Percentiles rank a stretch among this genome's conserved stretches.
phyloP scores from a whole-genome alignment of 2,329 filamentous ascomycete species.

The Sclerotiophoma versabilis region DNA sequence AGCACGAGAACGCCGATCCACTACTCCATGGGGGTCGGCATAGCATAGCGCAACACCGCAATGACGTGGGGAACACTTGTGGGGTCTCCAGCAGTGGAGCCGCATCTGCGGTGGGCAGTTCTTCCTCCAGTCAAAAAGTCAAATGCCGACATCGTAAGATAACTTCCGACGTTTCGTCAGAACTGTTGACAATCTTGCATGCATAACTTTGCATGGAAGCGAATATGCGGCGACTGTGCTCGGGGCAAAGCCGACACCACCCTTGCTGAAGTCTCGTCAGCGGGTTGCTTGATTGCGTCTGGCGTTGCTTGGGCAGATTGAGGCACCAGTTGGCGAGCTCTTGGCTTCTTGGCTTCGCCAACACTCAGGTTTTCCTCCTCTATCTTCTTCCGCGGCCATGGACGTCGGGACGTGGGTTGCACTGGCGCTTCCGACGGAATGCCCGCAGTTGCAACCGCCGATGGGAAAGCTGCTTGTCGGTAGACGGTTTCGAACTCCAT shows the following conservation, averaged over 20 bases:
- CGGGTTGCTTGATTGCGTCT: slow-evolving; percentile 9
- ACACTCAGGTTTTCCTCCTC: background rate
- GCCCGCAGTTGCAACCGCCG: background rate
- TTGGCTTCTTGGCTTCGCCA: slow-evolving; percentile 6
- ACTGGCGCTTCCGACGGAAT: background rate
- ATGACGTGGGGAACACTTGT: slow-evolving; percentile 26
- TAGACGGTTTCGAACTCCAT: background rate
- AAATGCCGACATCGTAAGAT: slow-evolving; percentile 20
- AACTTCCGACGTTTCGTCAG: slow-evolving; percentile 1
- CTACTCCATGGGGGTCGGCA: slow-evolving; percentile 19
- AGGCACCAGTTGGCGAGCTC: background rate
- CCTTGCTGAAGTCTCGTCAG: background rate
- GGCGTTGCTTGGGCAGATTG: slow-evolving; percentile 11
- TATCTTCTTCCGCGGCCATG: background rate
- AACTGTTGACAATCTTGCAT: slow-evolving; percentile 8
- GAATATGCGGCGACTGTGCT: slow-evolving; percentile 11
- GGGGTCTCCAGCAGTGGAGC: slow-evolving; percentile 30
- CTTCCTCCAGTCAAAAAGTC: slow-evolving; percentile 34
- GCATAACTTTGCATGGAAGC: slow-evolving; percentile 8
- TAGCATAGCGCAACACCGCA: slow-evolving; percentile 12
- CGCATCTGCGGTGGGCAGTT: slow-evolving; percentile 18
- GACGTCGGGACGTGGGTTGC: background rate
- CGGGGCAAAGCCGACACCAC: slow-evolving; percentile 4
- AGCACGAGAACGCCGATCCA: slow-evolving; percentile 3
- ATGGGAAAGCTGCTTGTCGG: background rate